Percentiles rank a stretch among this genome's conserved stretches.
These are phyloP conservation scores for Silene coronaria DNA, from an alignment of 179 eudicot genomes.

Conservation along the genomic window DNA sequence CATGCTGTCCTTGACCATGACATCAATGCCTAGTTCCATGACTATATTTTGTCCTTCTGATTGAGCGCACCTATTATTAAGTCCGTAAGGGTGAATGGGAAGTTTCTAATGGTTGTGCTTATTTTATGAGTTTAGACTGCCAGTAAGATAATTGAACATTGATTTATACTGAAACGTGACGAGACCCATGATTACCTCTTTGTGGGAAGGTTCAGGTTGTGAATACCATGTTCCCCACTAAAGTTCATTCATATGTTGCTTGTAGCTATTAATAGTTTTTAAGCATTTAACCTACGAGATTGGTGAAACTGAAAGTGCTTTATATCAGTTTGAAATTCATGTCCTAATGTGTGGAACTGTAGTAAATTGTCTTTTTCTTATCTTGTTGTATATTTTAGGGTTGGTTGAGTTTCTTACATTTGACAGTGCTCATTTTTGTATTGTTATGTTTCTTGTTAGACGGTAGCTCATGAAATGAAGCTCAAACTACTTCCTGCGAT, in stretches of 20 bases:
- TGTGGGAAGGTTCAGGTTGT: neutral
- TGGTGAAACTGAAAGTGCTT: too few species aligned
- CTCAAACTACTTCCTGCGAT: slow-evolving; percentile 50
- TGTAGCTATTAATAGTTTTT: neutral
- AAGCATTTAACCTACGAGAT: too few species aligned
- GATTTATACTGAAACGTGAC: neutral
- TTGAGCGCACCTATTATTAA: neutral
- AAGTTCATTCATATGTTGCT: neutral
- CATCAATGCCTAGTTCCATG: neutral
- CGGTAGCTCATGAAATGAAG: slow-evolving; percentile 55
- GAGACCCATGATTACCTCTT: neutral
- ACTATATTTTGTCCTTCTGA: neutral
- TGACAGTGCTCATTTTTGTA: neutral
- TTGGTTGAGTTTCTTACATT: neutral
- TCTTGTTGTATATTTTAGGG: neutral
- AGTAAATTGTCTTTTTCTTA: too few species aligned
- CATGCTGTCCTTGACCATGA: neutral
- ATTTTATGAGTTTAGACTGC: neutral
- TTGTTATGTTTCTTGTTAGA: slow-evolving; percentile 30
- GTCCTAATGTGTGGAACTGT: too few species aligned
- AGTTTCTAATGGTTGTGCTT: neutral
- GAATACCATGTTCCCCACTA: neutral
- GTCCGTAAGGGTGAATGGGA: neutral
- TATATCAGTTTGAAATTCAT: too few species aligned
- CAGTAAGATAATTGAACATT: neutral